A percentile compares a stretch with the other conserved stretches of the same genome.
Conservation (phyloP, 495 filamentous ascomycete species). For the Hypoxylon fuscum region DNA sequence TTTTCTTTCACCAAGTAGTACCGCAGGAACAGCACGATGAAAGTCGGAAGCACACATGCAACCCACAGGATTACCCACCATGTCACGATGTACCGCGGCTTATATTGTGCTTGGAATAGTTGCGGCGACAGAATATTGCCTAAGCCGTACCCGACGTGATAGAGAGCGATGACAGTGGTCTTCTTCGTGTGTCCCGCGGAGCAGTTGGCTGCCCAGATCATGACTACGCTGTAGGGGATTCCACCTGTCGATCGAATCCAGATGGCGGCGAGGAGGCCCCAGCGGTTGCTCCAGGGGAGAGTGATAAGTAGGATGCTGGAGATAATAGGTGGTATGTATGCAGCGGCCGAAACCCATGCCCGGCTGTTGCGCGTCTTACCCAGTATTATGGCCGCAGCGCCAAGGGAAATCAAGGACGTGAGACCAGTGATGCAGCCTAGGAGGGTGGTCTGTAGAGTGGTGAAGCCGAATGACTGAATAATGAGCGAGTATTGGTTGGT, state of each 20-base stretch:
- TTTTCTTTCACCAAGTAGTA: conserved; percentile 46
- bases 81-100: conserved; percentile 51
- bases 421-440: conserved; percentile 48
- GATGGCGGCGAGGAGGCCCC: conserved; percentile 51
- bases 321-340: conserved; percentile 43
- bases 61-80: conserved; percentile 56
- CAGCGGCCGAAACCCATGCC: conserved; percentile 49
- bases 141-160: conserved; percentile 51
- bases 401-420: conserved; percentile 49
- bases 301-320: conserved; percentile 48
- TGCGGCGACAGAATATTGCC: conserved; percentile 49
- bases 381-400: conserved; percentile 37
- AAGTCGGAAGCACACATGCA: conserved; percentile 34
- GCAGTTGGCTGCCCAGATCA: conserved; percentile 48
- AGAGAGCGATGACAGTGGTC: conserved; percentile 57
- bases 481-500: conserved; percentile 57
- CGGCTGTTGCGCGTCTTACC: conserved; percentile 51
- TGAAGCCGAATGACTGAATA: conserved; percentile 55
- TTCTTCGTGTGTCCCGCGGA: conserved; percentile 55
- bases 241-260: conserved; percentile 51
- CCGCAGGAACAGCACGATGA: conserved; percentile 43
- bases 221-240: conserved; percentile 53
- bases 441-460: conserved; percentile 50
- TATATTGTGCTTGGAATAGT: conserved; percentile 44
- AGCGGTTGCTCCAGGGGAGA: conserved; percentile 51